These are phyloP conservation scores for Selaginella moellendorffii DNA, from an alignment of 75 land plant species.

Conservation along the genomic window DNA sequence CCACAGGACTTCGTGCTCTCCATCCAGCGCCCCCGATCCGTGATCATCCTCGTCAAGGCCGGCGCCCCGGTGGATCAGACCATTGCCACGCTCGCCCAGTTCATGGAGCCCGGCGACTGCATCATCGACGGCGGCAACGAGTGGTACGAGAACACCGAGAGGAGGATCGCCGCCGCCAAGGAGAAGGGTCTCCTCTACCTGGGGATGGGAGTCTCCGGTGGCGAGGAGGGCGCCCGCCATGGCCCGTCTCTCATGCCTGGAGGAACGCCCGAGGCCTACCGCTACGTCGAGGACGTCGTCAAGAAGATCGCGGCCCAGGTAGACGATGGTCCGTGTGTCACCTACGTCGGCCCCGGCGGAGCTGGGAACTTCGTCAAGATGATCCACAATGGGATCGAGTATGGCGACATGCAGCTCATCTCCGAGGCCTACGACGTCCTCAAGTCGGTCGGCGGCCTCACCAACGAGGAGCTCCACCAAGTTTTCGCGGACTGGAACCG, in stretches of 20 bases:
- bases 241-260: conserved; percentile 61
- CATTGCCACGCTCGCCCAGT: conserved; percentile 35
- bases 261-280: conserved; percentile 44
- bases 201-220: too few relatives aligned
- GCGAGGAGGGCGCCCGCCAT: too few relatives aligned
- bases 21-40: conserved; percentile 49
- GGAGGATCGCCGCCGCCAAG: conserved; percentile 23
- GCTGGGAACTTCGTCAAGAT: too few relatives aligned
- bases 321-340: too few relatives aligned
- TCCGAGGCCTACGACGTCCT: conserved; percentile 59
- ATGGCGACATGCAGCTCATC: too few relatives aligned
- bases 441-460: conserved; percentile 36
- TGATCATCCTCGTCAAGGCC: conserved; percentile 59
- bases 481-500: conserved; percentile 45
- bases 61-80: conserved; percentile 62
- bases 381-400: too few relatives aligned
- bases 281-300: too few relatives aligned
- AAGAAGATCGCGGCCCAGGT: too few relatives aligned
- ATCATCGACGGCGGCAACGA: conserved; percentile 63
- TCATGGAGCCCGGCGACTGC: conserved; percentile 51
- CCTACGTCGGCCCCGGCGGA: too few relatives aligned
- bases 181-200: too few relatives aligned
- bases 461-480: conserved; percentile 34
- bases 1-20: conserved; percentile 47
- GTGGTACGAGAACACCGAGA: conserved; percentile 65